Evolutionary conservation across 2,329 filamentous ascomycete species (phyloP).

Genomic region (Thermochaetoides dissita): DNA sequence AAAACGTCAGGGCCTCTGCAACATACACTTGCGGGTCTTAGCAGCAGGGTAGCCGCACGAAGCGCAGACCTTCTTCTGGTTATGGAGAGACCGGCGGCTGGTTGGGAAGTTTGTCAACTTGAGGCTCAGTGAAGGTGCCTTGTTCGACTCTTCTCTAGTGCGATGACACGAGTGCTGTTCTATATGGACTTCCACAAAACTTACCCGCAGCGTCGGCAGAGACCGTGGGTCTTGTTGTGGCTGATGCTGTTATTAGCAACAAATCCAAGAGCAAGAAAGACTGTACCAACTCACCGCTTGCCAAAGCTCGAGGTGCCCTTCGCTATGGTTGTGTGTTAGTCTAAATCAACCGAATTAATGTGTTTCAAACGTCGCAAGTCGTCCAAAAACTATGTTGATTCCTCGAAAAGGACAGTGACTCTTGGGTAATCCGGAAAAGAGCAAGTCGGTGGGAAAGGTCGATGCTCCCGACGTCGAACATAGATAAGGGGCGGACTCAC

Average conservation of each 20-base stretch:
- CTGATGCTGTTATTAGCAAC: conserved; percentile 25
- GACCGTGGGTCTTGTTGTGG: conserved; percentile 97
- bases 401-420: no score
- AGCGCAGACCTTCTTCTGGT: conserved; percentile 98
- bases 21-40: conserved; percentile 98
- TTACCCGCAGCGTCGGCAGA: conserved; percentile 95
- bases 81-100: conserved; percentile 87
- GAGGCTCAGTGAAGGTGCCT: not conserved
- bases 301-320: conserved; percentile 46
- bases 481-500: conserved; percentile 27
- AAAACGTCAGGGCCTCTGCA: conserved; percentile 1
- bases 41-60: conserved; percentile 92
- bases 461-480: not conserved
- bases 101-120: conserved; percentile 14
- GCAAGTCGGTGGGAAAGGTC: not conserved
- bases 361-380: not conserved
- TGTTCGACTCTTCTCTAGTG: no score
- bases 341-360: conserved; percentile 8
- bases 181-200: conserved; percentile 25
- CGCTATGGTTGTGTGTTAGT: conserved; percentile 25
- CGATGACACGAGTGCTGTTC: no score
- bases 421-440: not conserved
- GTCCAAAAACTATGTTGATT: not conserved
- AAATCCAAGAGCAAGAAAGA: conserved; percentile 1
- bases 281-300: conserved; percentile 25